Evolutionary conservation across 2,329 filamentous ascomycete species (phyloP), one percentile per base, ranked within the genome.

Genomic region (Rhinocladiella similis): DNA sequence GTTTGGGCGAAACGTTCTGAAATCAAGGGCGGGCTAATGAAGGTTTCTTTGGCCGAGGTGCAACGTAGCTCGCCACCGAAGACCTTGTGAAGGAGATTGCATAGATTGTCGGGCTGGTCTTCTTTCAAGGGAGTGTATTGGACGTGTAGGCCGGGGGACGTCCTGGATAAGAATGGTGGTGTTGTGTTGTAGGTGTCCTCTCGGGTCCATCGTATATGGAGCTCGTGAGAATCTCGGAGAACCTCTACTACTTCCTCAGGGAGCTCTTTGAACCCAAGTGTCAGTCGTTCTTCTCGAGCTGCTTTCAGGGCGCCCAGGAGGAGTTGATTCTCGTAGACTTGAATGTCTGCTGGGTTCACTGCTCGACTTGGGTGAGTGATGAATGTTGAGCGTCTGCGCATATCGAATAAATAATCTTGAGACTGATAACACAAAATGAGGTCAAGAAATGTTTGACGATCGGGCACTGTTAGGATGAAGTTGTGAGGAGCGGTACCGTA

Each of bases 201-300:
- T 13, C 85, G 83, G n/a, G 83, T 80, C 90, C 91, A 96, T 69
- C 88, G 84, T 56, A 97, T 76, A 71, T 93, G 88, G 41, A 97
- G 75, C 70, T 91, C 86, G 65, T 87, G 83, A 61, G 83, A 84
- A 65, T 83, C 77, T 52, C 80, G 77, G 22, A 96, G 76, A 13
- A 88, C 73, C 22, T 79, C 46, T 22, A 52, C 50, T 73, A 85
- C 82, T 71, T 90, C 85, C 14, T 74, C 67, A 3, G 91, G 88
- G 39, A 97, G 80, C 75, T 96, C 90, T 47, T 86, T 79, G 18
- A 91, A 74, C 36, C 82, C 80, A 60, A 94, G 73, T 1, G 90
- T 96, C 63, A 93, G 73, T 57, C 88, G 84, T 69, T 94, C 89
- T 73, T 97, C 90, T 63, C 90, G 86, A 13, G 85, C 84, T 18